These are phyloP conservation scores for Trichopus zeylanicus DNA, from an alignment of 116 monocot species.

Conservation along the genomic window DNA sequence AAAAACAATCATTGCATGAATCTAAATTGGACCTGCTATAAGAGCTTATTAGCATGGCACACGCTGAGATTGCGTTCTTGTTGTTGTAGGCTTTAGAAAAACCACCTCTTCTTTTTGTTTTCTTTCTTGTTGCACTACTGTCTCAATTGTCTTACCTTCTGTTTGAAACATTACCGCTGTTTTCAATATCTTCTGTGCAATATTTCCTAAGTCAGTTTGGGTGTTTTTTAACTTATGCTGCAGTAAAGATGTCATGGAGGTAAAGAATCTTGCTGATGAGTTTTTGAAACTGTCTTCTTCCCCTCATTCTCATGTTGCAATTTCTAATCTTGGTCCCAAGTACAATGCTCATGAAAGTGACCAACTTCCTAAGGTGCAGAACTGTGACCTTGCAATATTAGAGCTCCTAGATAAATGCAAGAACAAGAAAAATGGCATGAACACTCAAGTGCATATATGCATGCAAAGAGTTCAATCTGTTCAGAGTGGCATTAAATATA, in stretches of 20 bases:
- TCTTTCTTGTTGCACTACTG: no score
- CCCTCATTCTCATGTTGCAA: slow-evolving; percentile 82
- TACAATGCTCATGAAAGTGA: slow-evolving; percentile 87
- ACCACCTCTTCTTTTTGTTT: no score
- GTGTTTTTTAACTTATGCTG: slow-evolving; percentile 8
- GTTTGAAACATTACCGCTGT: no score
- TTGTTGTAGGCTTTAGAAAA: no score
- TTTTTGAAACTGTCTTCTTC: slow-evolving; percentile 58
- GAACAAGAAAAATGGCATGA: slow-evolving; percentile 77
- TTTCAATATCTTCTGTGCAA: neutral
- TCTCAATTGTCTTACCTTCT: neutral
- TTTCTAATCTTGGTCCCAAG: slow-evolving; percentile 93
- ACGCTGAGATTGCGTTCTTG: no score
- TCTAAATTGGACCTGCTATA: no score
- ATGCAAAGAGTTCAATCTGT: slow-evolving; percentile 81
- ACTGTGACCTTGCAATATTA: slow-evolving; percentile 38
- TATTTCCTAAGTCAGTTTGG: neutral
- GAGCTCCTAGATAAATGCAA: slow-evolving; percentile 63
- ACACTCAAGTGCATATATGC: slow-evolving; percentile 56
- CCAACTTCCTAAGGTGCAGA: slow-evolving; percentile 64
- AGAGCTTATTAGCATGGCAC: no score
- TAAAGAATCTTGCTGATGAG: slow-evolving; percentile 93
- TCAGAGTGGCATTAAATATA: slow-evolving; percentile 60
- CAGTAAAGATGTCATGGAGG: slow-evolving; percentile 92
- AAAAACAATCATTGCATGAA: no score